Conservation (phyloP, 2,329 filamentous ascomycete genomes). For the Podosphaera xanthii region DNA sequence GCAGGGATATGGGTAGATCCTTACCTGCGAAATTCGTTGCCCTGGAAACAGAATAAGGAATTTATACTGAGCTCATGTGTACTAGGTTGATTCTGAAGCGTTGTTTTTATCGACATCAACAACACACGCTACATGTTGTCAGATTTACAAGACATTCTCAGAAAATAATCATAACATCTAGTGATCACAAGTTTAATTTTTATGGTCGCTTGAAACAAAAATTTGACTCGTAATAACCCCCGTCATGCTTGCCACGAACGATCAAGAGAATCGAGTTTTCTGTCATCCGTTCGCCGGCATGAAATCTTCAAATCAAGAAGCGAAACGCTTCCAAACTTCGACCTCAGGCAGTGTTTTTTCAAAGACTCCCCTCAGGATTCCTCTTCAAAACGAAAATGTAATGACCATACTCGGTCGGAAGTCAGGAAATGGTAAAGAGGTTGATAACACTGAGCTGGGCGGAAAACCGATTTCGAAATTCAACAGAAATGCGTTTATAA, state of each 20-base stretch:
- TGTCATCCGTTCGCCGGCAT: slow-evolving; percentile 46
- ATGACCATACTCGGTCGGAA: slow-evolving; percentile 33
- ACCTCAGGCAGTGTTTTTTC: slow-evolving; percentile 55
- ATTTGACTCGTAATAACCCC: not conserved
- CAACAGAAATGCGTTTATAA: slow-evolving; percentile 46
- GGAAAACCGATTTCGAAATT: slow-evolving; percentile 26
- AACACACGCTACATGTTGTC: no score
- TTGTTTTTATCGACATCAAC: not conserved
- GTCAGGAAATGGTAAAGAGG: slow-evolving; percentile 30
- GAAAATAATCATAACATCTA: no score
- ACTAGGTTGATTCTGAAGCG: not conserved
- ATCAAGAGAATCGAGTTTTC: slow-evolving; percentile 75
- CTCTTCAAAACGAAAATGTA: slow-evolving; percentile 73
- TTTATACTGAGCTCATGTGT: not conserved
- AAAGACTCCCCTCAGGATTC: slow-evolving; percentile 62
- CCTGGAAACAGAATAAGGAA: not conserved
- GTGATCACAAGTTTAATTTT: no score
- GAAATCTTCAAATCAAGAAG: slow-evolving; percentile 48
- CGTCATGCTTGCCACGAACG: slow-evolving; percentile 53
- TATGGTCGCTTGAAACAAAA: no score
- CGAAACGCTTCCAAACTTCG: slow-evolving; percentile 41
- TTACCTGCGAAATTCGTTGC: not conserved
- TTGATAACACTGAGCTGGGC: slow-evolving; percentile 30
- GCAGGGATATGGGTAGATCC: not conserved
- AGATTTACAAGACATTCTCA: no score